These are phyloP conservation scores for Oxytropis ochrocephala DNA, from an alignment of 306 rosid species.

Conservation along the genomic window DNA sequence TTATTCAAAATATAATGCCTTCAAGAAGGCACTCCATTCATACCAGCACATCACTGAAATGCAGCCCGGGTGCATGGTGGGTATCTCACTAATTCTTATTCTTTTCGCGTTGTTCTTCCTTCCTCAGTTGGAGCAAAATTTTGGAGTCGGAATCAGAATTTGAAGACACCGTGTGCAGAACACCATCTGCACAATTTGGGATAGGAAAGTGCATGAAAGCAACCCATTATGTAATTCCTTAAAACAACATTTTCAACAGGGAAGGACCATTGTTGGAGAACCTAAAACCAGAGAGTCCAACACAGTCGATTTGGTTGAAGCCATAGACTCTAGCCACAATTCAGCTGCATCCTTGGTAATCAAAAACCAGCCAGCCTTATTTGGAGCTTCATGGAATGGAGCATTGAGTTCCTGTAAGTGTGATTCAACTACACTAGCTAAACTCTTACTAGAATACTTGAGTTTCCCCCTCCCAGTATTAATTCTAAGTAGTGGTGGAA, in stretches of 20 bases:
- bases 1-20: background rate
- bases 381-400: constrained; percentile 73
- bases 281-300: background rate
- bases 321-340: constrained; percentile 79
- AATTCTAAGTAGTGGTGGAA: constrained; percentile 81
- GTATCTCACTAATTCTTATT: background rate
- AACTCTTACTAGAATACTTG: constrained; percentile 64
- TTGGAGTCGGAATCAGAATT: constrained; percentile 25
- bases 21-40: background rate
- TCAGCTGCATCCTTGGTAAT: constrained; percentile 55
- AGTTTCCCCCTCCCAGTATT: constrained; percentile 85
- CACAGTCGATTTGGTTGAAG: constrained; percentile 32
- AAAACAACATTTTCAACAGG: constrained; percentile 15
- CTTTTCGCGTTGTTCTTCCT: constrained; percentile 25
- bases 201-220: constrained; percentile 10
- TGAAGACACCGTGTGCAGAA: constrained; percentile 35
- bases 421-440: constrained; percentile 58
- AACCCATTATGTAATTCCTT: constrained; percentile 11
- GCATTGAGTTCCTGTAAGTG: constrained; percentile 69
- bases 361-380: constrained; percentile 84
- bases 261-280: constrained; percentile 9
- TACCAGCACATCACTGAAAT: background rate
- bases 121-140: constrained; percentile 42
- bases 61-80: background rate
- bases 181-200: constrained; percentile 31